Base-by-base conservation (phyloP, 306 rosid species). In the Sicyos baderoa region DNA sequence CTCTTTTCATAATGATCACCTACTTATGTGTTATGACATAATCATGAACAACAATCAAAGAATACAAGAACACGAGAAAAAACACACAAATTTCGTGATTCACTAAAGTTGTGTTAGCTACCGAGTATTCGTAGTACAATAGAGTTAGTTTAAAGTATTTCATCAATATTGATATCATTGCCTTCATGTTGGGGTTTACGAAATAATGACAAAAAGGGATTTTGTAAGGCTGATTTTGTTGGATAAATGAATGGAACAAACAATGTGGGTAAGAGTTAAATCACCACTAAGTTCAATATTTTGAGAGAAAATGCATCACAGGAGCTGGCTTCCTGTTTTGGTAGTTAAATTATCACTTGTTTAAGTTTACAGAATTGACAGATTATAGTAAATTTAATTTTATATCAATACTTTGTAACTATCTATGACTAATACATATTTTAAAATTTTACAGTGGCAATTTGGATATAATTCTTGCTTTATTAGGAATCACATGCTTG, bases 391-490 rank as follows among this genome's bases (percentile, higher is more conserved):
- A 40, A 40, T 7, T 40, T 40, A 40, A 40, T 40, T 40, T 40
- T 40, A 40, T 40, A 7, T 40, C 45, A 40, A 40, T 40, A 7
- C 11, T 35, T 35, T 35, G 5, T 35, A 35, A 35, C 42, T 29
- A 37, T 9, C n/a, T 4, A 37, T 9, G 45, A 40, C 72, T 84
- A 76, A 76, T 76, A 75, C 73, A 61, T 75, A 48, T 22, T 70
- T 42, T 42, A 61, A 17, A 21, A 78, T 17, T 37, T 63, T 74
- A 66, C 97, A 93, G 97, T 93, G 98, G 98, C 98, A 93, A 72
- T 89, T 93, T 47, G 98, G 98, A 29, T 93, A 89, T 52, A 29
- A 75, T 71, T 93, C 98, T 65, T 93, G 98, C 87, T 93, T 82
- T 80, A 89, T 93, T 66, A 76, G 77, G 66, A 85, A 82, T 70